Evolutionary conservation across 2,329 filamentous ascomycete genomes (phyloP), one percentile per base, ranked within the genome.

Genomic region (Colletotrichum orbiculare): DNA sequence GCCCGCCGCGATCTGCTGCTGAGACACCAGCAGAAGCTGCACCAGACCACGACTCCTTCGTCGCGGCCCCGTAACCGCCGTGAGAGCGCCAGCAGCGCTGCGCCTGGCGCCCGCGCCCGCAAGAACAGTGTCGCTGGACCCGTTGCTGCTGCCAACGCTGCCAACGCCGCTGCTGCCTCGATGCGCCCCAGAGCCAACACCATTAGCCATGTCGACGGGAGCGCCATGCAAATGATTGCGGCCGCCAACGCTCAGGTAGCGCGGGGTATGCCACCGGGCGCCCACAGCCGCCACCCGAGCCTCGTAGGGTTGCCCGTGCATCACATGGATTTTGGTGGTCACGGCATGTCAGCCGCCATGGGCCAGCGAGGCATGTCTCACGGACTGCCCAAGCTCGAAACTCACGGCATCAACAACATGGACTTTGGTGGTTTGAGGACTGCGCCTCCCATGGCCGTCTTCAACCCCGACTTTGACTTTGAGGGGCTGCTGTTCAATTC

Each of bases 11-110:
- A 99, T 78, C 81, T 99, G 70, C 85, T 99, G 60, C 83, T 99
- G 70, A 89, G 96, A 65, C 96, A 99, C 79, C 96, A 99, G 84
- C 96, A 99, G 83, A 99, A 99, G 84, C 87, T 99, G 52, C 96
- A 99, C 77, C 93, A 97, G 85, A 93, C 93, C 34, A 92, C 93
- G 11, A 94, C 94, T 0, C 92, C 96, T 6, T 94, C 94, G 6
- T 91, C 94, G 49, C 89, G 94, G 66, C 94, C 94, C 49, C 89
- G 94, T 71, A 94, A 93, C 71, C 91, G 95, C 70, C 88, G 96
- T 69, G 96, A 98, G 80, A 98, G 96, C 77, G 91, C 91, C 66
- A 93, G 91, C 59, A 87, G 91, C 66, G 59, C 64, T 35, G 88
- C 89, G 8, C 86, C 87, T 12, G 86, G 85, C 38, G 83, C 89